phyloP scores from a whole-genome alignment of 129 eudicot species.

The Scalesia atractyloides region DNA sequence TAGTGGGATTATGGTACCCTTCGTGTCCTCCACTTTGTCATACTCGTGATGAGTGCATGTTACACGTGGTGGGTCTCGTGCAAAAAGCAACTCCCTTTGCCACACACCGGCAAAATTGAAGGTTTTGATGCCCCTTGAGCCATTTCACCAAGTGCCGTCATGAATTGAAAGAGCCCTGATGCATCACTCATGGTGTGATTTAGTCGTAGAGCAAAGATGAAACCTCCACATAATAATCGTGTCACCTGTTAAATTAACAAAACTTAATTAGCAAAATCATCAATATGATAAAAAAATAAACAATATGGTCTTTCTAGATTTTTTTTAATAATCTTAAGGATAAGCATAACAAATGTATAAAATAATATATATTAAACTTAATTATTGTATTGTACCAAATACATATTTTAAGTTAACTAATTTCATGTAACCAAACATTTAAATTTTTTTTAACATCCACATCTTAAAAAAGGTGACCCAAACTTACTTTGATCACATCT shows the following conservation, averaged over 20 bases:
- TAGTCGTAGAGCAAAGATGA: constrained; percentile 60
- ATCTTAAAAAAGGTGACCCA: too few relatives aligned
- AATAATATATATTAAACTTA: background rate
- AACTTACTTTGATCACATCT: too few relatives aligned
- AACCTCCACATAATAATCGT: constrained; percentile 67
- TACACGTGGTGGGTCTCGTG: constrained; percentile 58
- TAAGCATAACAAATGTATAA: too few relatives aligned
- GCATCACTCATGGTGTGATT: constrained; percentile 86
- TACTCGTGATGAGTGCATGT: constrained; percentile 64
- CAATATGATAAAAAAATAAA: too few relatives aligned
- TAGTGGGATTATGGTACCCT: constrained; percentile 53
- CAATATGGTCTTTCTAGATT: too few relatives aligned
- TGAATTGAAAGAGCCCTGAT: constrained; percentile 58
- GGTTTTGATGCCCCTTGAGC: constrained; percentile 62
- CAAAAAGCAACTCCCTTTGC: constrained; percentile 57
- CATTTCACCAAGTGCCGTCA: constrained; percentile 59
- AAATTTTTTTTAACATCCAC: background rate
- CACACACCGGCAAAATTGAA: constrained; percentile 55
- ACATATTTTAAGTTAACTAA: background rate
- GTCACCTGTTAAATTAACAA: constrained; percentile 41
- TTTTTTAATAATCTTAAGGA: too few relatives aligned
- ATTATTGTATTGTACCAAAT: background rate
- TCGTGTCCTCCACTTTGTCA: constrained; percentile 52
- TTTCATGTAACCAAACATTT: background rate
- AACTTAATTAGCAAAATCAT: background rate